Base-by-base conservation (phyloP, 352 stramenopile species). In the Phytophthora hybrid region DNA sequence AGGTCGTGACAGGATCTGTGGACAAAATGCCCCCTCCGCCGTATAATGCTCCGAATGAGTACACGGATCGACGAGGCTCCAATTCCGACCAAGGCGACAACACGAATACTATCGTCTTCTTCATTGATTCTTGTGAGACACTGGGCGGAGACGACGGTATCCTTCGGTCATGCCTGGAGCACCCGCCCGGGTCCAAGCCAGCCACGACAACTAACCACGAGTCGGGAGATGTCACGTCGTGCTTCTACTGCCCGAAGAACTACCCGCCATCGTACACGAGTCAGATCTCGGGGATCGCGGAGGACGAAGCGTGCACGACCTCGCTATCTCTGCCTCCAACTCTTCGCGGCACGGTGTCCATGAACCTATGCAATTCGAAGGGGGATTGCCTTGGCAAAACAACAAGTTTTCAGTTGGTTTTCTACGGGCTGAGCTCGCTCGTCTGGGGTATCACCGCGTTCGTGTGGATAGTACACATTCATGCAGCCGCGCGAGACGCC, bases 81-180 rank as follows among this genome's bases (percentile, higher is more conserved):
- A 59, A 26, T 29, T 66, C 63, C 2, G 10, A 21, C 32, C 62
- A 9, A 9, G 44, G 23, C 23, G 23, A 9, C 18, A 51, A 37
- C 18, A 49, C 64, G 7, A 76, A 39, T 53, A 75, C 37, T n/a
- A 71, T 86, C 9, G 62, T 79, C 11, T 83, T 90, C 49, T 83
- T 81, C 59, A 80, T 91, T 19, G 78, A 92, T 57, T 76, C 83
- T 0, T 92, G 85, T 49, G 84, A 92, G 66, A 84, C 82, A 5
- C 59, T 88, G 21, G 85, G 78, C 4, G 85, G 81, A 0, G 49
- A 67, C 1, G 31, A 80, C 0, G 80, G 80, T 2, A 84, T 90
- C 14, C 65, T 92, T 47, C 81, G 81, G 2, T 91, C 83, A 9
- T 91, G 85, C 46, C 68, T 91, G 1, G 41, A 70, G 39, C 62